Base-by-base conservation (phyloP, 345 rosid genomes). In the Isatis tinctoria region DNA sequence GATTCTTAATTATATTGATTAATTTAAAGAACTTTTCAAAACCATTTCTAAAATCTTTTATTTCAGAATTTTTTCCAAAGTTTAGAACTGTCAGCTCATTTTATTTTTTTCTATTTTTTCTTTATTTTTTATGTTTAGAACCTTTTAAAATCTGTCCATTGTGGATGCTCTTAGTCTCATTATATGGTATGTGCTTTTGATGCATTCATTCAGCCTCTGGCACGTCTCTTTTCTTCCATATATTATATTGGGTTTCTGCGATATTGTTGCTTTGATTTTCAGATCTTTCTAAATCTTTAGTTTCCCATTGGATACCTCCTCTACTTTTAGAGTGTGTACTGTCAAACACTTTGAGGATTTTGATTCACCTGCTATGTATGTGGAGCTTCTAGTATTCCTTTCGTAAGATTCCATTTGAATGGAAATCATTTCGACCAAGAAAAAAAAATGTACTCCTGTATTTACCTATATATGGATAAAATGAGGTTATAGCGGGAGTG, bases 341-440 rank as follows among this genome's bases (percentile, higher is more conserved):
- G 22, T 24, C 5, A 18, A 48, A 48, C 53, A 12, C 27, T 18
- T 48, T 48, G 26, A 49, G 4, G 11, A 18, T 47, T 45, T 49
- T 10, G 22, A 51, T 22, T 14, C 30, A 22, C n/a, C 56, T 51
- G 11, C 26, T 51, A 51, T 4, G 22, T 51, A 22, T 51, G 30
- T 22, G 53, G 61, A 47, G 78, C 36, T 66, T 65, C 52, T 37
- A 28, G 43, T 20, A 27, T 58, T 57, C 32, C 22, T 47, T 58
- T 39, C 6, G 61, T 14, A 14, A 26, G 24, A 62, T 51, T 36
- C 24, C 52, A 36, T 45, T 45, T 35, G 12, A 24, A 12, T 16
- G 11, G n/a, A 36, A 65, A 65, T 45, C 16, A 36, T 44, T 10
- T 45, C 67, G 56, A 41, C 57, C 16, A 43, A 4, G 24, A 4